phyloP scores from a whole-genome alignment of 169 alveolate species.

The Cryptosporidium viatorum region DNA sequence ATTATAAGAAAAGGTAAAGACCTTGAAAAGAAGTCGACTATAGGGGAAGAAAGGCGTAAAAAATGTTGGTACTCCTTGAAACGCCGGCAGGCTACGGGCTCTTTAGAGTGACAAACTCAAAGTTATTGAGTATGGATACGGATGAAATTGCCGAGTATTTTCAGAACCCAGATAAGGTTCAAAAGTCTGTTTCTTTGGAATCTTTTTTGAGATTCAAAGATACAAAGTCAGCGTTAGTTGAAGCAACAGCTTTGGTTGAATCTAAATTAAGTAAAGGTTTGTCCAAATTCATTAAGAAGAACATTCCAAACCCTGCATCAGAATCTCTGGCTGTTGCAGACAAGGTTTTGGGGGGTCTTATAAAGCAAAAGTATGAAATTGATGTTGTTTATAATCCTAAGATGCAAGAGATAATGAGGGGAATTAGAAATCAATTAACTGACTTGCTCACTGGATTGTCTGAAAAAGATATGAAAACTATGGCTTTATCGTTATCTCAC shows the following conservation, averaged over 20 bases:
- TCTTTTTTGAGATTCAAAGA: conserved; percentile 91
- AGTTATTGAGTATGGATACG: conserved; percentile 88
- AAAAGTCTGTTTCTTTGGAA: conserved; percentile 84
- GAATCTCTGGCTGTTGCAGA: conserved; percentile 84
- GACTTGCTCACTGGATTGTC: conserved; percentile 87
- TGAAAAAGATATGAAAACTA: conserved; percentile 86
- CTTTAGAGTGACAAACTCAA: conserved; percentile 92
- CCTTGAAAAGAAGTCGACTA: neutral
- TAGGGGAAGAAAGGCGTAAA: conserved; percentile 35
- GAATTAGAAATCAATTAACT: conserved; percentile 86
- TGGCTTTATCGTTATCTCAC: conserved; percentile 92
- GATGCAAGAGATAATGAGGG: conserved; percentile 89
- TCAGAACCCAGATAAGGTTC: conserved; percentile 88
- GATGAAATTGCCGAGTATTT: conserved; percentile 88
- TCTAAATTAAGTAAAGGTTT: conserved; percentile 93
- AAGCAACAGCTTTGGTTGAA: conserved; percentile 86
- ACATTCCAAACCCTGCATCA: conserved; percentile 83
- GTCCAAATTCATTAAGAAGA: conserved; percentile 93
- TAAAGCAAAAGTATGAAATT: conserved; percentile 88
- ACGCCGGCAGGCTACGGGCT: conserved; percentile 99
- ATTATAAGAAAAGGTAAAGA: neutral
- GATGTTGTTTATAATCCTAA: conserved; percentile 84
- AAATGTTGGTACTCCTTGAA: conserved; percentile 97
- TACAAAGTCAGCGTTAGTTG: conserved; percentile 90
- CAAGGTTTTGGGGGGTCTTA: conserved; percentile 88